Base-by-base conservation (phyloP, 1,284 basidiomycete species). In the Leccinum subrobustum region DNA sequence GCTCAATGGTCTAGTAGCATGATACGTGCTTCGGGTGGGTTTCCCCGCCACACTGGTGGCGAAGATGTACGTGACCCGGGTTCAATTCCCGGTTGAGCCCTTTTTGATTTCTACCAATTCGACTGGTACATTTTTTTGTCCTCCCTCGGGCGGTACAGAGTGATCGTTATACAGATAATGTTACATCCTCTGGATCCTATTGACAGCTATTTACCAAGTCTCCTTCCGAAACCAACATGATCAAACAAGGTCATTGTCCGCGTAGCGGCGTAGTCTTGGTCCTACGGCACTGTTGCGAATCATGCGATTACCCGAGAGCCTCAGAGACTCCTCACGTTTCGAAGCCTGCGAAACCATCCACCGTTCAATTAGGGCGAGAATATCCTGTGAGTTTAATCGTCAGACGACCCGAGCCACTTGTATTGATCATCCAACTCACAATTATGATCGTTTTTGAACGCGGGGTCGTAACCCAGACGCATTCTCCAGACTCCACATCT, bases 1-100 rank as follows among this genome's bases (percentile, higher is more conserved):
- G 48, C 76, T 70, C 72, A 77, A 77, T 76, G 77, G 75, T 77
- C 76, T 78, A 76, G 75, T 78, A 56, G 77, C 70, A 76, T 78
- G 75, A 75, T 75, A 75, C 75, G 70, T 71, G 70, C 73, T 77
- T 75, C 75, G 73, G 73, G 52, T 35, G 6, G 25, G 54, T 53
- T 64, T 59, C 52, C 62, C 65, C 63, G 31, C 64, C 63, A 63
- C 63, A 1, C 1, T 14, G 48, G 60, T 69, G 63, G 66, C 60
- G 76, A 27, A 27, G 64, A 65, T 75, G 73, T 68, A 70, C 69
- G 77, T 76, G 77, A 77, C 76, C 76, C 77, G 78, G 78, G 77
- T 78, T 78, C 52, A 53, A 53, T 53, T 53, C 52, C 52, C 52
- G 52, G 52, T 53, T 53, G 52, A 53, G 39, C 25, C 78, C 77